These are phyloP conservation scores for Halophytophthora polymorphica DNA, from an alignment of 352 stramenopile genomes.

Conservation along the genomic window DNA sequence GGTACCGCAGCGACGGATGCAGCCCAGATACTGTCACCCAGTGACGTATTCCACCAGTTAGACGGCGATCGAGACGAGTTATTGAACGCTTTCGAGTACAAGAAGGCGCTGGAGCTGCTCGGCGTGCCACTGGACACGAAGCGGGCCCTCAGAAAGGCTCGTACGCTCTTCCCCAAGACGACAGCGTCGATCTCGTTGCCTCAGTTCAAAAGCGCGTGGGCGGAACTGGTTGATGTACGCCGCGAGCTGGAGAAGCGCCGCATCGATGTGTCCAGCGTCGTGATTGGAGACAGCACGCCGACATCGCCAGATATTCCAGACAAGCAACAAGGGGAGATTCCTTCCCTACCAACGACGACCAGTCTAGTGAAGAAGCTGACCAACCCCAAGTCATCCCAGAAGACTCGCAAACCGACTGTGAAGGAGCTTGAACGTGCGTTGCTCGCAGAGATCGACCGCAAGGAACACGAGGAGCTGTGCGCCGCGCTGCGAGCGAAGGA, in stretches of 20 bases:
- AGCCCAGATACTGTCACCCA: conserved; percentile 32
- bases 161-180: conserved; percentile 32
- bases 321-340: too few species aligned
- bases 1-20: conserved; percentile 1
- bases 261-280: conserved; percentile 1
- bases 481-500: conserved; percentile 50
- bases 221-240: conserved; percentile 43
- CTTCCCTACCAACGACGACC: not conserved
- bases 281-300: not conserved
- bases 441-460: conserved; percentile 31
- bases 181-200: conserved; percentile 34
- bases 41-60: conserved; percentile 60
- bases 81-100: conserved; percentile 69
- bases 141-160: conserved; percentile 15
- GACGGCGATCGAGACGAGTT: conserved; percentile 52
- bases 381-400: not conserved
- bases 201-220: conserved; percentile 59
- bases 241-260: conserved; percentile 41
- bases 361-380: not conserved
- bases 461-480: conserved; percentile 49
- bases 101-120: conserved; percentile 55
- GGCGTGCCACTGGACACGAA: conserved; percentile 22
- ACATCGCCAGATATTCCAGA: too few species aligned
- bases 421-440: conserved; percentile 30
- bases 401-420: conserved; percentile 14